Evolutionary conservation across 2,329 filamentous ascomycete genomes (phyloP).

Genomic region (Paracoccidioides lutzii): DNA sequence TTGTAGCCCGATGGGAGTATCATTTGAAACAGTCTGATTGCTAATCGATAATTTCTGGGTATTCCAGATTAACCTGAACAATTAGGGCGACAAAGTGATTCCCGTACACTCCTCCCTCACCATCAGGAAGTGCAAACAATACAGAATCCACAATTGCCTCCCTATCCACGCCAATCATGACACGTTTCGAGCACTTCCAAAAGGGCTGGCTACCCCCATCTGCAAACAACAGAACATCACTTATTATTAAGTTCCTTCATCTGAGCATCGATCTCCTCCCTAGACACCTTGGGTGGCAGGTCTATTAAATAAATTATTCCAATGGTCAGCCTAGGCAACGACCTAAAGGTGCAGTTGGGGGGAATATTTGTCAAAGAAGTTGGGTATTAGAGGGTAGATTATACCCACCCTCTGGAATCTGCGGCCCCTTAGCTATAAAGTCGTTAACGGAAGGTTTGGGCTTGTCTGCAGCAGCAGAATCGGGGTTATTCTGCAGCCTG

Average conservation of each 20-base stretch:
- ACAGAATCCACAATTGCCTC: too few relatives aligned
- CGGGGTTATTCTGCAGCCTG: not conserved
- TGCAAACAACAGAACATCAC: not conserved
- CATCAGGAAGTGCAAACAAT: too few relatives aligned
- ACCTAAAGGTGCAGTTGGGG: too few relatives aligned
- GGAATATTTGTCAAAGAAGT: not conserved
- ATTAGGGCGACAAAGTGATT: too few relatives aligned
- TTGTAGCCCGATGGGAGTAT: too few relatives aligned
- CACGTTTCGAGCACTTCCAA: not conserved
- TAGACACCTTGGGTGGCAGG: not conserved
- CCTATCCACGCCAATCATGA: too few relatives aligned
- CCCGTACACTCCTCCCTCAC: too few relatives aligned
- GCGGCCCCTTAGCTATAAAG: slow-evolving; percentile 2
- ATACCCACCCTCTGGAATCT: slow-evolving; percentile 3
- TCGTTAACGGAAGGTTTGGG: not conserved
- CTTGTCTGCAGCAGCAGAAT: not conserved
- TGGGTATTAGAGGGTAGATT: not conserved
- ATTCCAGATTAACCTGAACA: too few relatives aligned
- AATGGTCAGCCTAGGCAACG: not conserved
- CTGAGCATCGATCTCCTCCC: slow-evolving; percentile 1
- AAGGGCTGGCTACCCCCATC: too few relatives aligned
- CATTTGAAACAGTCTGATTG: too few relatives aligned
- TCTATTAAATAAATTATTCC: not conserved
- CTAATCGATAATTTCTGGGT: too few relatives aligned
- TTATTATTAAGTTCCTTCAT: slow-evolving; percentile 3